Percentiles rank a stretch among this genome's conserved stretches.
phyloP scores from a whole-genome alignment of 208 protist species.

The Wallacemonas sp. region DNA sequence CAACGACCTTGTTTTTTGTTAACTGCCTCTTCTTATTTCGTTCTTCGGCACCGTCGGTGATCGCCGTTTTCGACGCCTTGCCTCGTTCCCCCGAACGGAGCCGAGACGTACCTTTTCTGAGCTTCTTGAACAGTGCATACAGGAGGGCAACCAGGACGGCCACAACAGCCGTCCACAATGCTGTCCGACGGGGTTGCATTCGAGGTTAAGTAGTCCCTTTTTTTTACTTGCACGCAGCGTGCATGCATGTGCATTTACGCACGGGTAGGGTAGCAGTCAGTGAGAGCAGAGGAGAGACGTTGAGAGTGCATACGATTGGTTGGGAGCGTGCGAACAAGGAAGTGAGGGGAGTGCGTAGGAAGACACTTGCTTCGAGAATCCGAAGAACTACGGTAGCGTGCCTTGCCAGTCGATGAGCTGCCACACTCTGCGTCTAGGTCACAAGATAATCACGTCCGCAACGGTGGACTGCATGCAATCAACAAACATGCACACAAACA shows the following conservation, averaged over 20 bases:
- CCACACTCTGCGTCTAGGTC: no score
- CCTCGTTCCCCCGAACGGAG: neutral
- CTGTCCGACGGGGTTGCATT: neutral
- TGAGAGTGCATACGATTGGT: no score
- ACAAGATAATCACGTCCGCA: no score
- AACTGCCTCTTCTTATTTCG: neutral
- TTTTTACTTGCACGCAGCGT: neutral
- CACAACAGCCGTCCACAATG: neutral
- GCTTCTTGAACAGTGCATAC: neutral
- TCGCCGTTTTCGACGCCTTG: neutral
- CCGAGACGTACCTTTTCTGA: neutral
- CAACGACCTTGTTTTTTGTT: conserved; percentile 12
- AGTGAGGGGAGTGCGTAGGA: no score
- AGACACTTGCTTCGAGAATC: no score
- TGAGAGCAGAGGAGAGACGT: no score
- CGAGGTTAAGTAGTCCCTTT: neutral
- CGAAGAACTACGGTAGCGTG: no score
- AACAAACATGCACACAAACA: no score
- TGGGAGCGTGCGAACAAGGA: neutral
- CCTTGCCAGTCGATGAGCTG: no score
- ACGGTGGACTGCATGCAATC: no score
- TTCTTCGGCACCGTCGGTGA: neutral
- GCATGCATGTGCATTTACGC: no score
- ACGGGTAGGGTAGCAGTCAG: no score
- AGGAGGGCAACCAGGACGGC: neutral